Evolutionary conservation across 2,329 filamentous ascomycete species (phyloP), one percentile per base, ranked within the genome.

Genomic region (Aspergillus sp.): DNA sequence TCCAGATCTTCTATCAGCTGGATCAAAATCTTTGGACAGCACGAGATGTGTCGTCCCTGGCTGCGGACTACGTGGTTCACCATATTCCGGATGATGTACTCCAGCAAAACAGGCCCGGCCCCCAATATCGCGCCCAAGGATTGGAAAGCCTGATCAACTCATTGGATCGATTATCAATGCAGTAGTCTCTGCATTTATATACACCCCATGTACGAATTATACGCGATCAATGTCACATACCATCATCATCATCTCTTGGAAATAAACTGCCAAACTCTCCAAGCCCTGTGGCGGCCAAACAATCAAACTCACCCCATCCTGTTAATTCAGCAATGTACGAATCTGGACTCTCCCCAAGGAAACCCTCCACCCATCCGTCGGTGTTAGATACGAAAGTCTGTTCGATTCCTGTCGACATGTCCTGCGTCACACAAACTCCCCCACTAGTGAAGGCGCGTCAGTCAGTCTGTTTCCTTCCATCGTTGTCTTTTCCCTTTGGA

Each of bases 301-400:
- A 69, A 51, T 69, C 63, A 30, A 64, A 65, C 7, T 65, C 59
- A 7, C 60, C 60, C 65, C 61, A 69, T 20, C 61, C 55, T 4
- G 63, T 59, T 20, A 67, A 36, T 41, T 62, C 60, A 30, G 55
- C 47, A 33, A 55, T 46, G 22, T 55, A 56, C 2, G 56, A 56
- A 30, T 49, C 30, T 2, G 60, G 56, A 35, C 58, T 60, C 14
- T 60, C 54, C 30, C 58, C 45, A 3, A 49, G 42, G 4, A 54
- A n/a, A 7, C 48, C 49, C 6, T 46, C 47, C 13, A 52, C 41
- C 45, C 52, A 63, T 7, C 24, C 47, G 17, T 54, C 20, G 40
- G 35, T 13, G 45, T 32, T 11, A 26, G n/a, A 2, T 47, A 49
- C 19, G 4, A 40, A 33, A 10, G 33, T 3, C 5, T 17, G 35